A percentile compares a stretch with the other conserved stretches of the same genome.
Evolutionary conservation across 2,329 filamentous ascomycete genomes (phyloP).

Genomic region (Stylonectria norvegica): DNA sequence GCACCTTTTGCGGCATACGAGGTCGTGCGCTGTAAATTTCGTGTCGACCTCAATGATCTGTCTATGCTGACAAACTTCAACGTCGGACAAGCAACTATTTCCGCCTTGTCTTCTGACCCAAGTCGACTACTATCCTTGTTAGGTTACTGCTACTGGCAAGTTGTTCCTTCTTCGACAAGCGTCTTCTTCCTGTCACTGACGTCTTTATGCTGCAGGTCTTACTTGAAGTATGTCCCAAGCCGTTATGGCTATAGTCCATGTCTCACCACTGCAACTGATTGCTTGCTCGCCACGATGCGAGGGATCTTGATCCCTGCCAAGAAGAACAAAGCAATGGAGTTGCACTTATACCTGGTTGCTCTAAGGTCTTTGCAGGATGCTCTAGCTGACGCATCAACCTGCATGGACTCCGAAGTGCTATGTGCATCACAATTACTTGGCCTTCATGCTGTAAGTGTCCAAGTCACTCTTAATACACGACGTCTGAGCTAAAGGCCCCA

Average conservation of each 20-base stretch:
- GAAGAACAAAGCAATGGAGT: background rate
- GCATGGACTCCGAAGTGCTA: background rate
- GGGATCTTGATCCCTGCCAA: background rate
- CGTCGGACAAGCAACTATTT: background rate
- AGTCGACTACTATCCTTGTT: background rate
- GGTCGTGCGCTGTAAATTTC: background rate
- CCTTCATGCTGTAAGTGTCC: background rate
- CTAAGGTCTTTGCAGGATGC: background rate
- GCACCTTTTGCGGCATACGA: background rate
- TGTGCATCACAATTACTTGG: background rate
- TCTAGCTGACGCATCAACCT: too few relatives aligned
- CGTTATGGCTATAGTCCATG: background rate
- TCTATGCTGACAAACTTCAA: background rate
- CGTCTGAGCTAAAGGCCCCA: background rate
- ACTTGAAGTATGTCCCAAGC: background rate
- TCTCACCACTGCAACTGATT: background rate
- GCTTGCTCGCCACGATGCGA: background rate
- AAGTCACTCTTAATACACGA: background rate
- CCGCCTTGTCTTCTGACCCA: background rate
- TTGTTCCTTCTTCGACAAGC: background rate
- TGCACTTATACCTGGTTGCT: background rate
- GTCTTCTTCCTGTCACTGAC: background rate
- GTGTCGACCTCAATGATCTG: background rate
- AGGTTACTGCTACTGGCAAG: background rate
- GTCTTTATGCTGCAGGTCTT: background rate